Evolutionary conservation across 257 asterid species (phyloP).

Genomic region (Plantago elongata): DNA sequence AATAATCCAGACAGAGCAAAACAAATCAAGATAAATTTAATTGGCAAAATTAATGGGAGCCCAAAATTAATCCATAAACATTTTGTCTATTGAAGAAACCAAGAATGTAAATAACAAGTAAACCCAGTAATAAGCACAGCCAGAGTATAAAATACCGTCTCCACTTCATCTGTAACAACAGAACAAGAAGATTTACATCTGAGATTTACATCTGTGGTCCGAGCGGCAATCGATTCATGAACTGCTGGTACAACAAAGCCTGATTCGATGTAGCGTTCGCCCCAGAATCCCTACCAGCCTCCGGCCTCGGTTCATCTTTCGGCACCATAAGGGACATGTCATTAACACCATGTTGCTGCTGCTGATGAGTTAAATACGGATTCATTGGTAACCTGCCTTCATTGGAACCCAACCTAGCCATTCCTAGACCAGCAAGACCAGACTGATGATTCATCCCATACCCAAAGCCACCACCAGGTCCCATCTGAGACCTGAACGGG

Average conservation of each 20-base stretch:
- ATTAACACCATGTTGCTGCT: constrained; percentile 25
- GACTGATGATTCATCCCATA: constrained; percentile 45
- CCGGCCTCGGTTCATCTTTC: constrained; percentile 52
- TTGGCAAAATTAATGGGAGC: too few species aligned
- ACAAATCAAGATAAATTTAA: too few species aligned
- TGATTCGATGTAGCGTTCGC: constrained; percentile 36
- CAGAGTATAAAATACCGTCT: constrained; percentile 6
- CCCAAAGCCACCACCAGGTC: constrained; percentile 40
- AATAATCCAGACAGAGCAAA: too few species aligned
- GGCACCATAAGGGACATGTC: constrained; percentile 42
- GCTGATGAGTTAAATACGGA: constrained; percentile 46
- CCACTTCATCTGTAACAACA: constrained; percentile 4
- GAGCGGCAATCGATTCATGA: constrained; percentile 55
- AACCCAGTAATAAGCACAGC: constrained; percentile 3
- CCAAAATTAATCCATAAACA: too few species aligned
- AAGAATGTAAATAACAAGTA: constrained; percentile 4
- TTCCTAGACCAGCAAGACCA: constrained; percentile 30
- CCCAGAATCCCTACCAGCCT: constrained; percentile 41
- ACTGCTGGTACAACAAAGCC: constrained; percentile 46
- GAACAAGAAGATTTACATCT: not conserved
- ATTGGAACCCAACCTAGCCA: constrained; percentile 38
- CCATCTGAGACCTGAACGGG: constrained; percentile 44
- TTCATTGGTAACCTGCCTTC: constrained; percentile 34
- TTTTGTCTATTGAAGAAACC: not conserved
- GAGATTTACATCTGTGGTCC: constrained; percentile 18